Base-by-base conservation (phyloP, 2,329 filamentous ascomycete genomes). In the Phaeosphaeria sp. region DNA sequence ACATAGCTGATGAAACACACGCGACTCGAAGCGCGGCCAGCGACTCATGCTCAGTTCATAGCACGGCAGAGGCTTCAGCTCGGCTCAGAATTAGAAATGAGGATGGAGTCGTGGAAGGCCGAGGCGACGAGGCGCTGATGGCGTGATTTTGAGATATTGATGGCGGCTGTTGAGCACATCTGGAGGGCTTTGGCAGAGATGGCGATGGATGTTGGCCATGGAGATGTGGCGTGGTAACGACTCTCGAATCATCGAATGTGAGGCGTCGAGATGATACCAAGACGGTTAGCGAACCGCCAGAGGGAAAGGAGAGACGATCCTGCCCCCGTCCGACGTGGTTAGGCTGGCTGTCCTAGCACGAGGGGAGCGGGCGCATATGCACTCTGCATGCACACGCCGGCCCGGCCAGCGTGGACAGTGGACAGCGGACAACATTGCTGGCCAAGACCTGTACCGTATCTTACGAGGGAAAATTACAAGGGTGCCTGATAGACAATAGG, bases 21-120 rank as follows among this genome's bases (percentile, higher is more conserved):
- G 33, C 36, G 51, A 54, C 30, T 54, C 51, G 45, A 49, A 47
- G 51, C 21, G 11, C 22, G 20, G 17, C 21, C 22, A 24, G 39
- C 51, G 51, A 53, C 9, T 53, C 51, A 30, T 54, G 51, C 33
- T 45, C 44, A 43, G 36, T n/a, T 43, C 21, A 42, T 33, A 25
- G 39, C 21, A 44, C 27, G 50, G 30, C 30, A 25, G 25, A 11
- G 22, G 20, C 18, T 30, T 13, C 3, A 36, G 40, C 42, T 24
- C 8, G 25, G 21, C 17, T 8, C 24, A 18, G 24, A 40, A 39
- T 22, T 18, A 20, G 25, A 40, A 6, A 36, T 36, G 8, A 36
- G 30, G 30, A 6, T 6, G 25, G 6, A 30, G 25, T 30, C 6
- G 6, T 30, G 25, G 25, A 11, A 30, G 25, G 5, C 11, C 25